phyloP scores from a whole-genome alignment of 2,329 filamentous ascomycete species.

The Dichotomopilus funicola region DNA sequence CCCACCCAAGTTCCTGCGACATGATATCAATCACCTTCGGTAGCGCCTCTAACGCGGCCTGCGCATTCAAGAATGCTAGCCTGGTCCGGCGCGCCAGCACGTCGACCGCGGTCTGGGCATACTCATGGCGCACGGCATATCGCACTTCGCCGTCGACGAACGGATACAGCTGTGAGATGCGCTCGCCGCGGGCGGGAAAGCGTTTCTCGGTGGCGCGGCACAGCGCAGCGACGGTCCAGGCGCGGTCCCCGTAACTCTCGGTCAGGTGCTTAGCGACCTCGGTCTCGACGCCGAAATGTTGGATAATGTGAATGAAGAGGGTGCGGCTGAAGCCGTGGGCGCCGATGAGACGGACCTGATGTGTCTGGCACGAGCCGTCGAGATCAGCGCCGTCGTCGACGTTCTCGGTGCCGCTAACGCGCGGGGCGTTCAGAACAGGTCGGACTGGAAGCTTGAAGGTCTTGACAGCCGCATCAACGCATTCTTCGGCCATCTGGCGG shows the following conservation, averaged over 20 bases:
- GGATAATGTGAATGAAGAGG: constrained; percentile 90
- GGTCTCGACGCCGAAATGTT: constrained; percentile 87
- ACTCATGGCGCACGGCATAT: constrained; percentile 83
- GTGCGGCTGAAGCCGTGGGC: constrained; percentile 80
- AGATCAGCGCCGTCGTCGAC: constrained; percentile 66
- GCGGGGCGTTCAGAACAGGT: constrained; percentile 47
- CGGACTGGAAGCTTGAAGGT: constrained; percentile 54
- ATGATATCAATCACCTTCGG: constrained; percentile 85
- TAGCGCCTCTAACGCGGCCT: constrained; percentile 80
- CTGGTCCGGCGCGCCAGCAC: constrained; percentile 79
- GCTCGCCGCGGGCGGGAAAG: constrained; percentile 76
- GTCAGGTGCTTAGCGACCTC: constrained; percentile 86
- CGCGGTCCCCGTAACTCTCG: constrained; percentile 82
- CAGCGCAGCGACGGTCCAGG: constrained; percentile 81
- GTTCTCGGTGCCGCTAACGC: constrained; percentile 60
- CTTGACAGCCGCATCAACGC: constrained; percentile 70
- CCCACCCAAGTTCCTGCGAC: constrained; percentile 77
- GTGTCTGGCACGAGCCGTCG: constrained; percentile 68
- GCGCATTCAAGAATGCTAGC: constrained; percentile 84
- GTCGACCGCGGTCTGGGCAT: constrained; percentile 85
- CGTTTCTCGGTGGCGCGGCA: constrained; percentile 69
- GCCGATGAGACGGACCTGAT: constrained; percentile 65
- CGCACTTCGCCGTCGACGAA: constrained; percentile 89
- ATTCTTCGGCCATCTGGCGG: constrained; percentile 81
- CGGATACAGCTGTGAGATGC: constrained; percentile 74